A percentile compares a stretch with the other conserved stretches of the same genome.
Conservation (phyloP, 805 yeast genomes). For the Cyberlindnera euphorbiiphila region DNA sequence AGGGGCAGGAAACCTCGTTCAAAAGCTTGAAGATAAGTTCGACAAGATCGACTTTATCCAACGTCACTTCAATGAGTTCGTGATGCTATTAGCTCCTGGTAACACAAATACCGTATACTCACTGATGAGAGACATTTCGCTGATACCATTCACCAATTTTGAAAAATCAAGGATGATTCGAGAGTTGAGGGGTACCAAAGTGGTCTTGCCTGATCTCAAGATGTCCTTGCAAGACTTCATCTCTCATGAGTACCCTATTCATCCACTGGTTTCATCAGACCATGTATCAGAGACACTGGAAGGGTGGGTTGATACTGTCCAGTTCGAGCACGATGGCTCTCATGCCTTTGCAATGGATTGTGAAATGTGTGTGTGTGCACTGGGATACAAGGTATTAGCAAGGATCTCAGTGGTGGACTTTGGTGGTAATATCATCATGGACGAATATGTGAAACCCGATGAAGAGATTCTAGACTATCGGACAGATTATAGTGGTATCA, state of each 20-base stretch:
- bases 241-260: slow-evolving; percentile 58
- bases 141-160: slow-evolving; percentile 49
- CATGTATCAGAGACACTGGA: neutral
- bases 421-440: slow-evolving; percentile 57
- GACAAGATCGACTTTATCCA: slow-evolving; percentile 28
- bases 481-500: slow-evolving; percentile 84
- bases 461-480: slow-evolving; percentile 74
- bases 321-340: slow-evolving; percentile 53
- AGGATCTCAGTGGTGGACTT: slow-evolving; percentile 72
- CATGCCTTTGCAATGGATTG: slow-evolving; percentile 83
- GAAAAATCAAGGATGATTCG: slow-evolving; percentile 42
- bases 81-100: slow-evolving; percentile 65
- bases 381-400: slow-evolving; percentile 67
- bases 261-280: slow-evolving; percentile 33
- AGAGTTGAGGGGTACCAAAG: slow-evolving; percentile 30
- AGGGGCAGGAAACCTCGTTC: slow-evolving; percentile 1
- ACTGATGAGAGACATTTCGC: slow-evolving; percentile 51
- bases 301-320: slow-evolving; percentile 50
- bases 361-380: slow-evolving; percentile 76
- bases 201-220: slow-evolving; percentile 49
- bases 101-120: slow-evolving; percentile 51
- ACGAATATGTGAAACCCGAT: slow-evolving; percentile 73
- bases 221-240: slow-evolving; percentile 46
- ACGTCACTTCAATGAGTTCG: slow-evolving; percentile 36
- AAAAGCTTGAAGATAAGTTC: neutral